A percentile compares a stretch with the other conserved stretches of the same genome.
phyloP scores from a whole-genome alignment of 257 asterid species.

The Fraxinus anomala region DNA sequence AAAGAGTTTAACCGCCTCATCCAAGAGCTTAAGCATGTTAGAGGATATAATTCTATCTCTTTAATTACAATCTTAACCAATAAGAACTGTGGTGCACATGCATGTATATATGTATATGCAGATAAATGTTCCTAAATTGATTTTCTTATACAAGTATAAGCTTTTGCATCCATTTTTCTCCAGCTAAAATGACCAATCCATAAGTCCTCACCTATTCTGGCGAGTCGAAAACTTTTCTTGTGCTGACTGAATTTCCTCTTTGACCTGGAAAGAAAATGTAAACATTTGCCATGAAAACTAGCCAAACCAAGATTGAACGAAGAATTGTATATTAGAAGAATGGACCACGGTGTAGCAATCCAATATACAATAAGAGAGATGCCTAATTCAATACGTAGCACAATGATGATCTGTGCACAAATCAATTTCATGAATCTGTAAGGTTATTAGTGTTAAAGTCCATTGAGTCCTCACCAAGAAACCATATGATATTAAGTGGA shows the following conservation, averaged over 20 bases:
- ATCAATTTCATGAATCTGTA: background rate
- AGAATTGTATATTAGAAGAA: background rate
- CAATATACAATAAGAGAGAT: background rate
- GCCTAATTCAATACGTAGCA: background rate
- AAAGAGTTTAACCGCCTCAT: too few relatives aligned
- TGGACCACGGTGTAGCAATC: too few relatives aligned
- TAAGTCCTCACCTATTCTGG: background rate
- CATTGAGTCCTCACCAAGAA: background rate
- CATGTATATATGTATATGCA: background rate
- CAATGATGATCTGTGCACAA: background rate
- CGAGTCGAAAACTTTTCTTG: slow-evolving; percentile 8
- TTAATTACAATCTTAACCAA: too few relatives aligned
- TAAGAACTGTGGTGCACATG: too few relatives aligned
- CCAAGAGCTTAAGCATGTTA: too few relatives aligned
- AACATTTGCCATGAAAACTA: background rate
- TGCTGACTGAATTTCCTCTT: slow-evolving; percentile 40
- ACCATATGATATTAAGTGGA: background rate
- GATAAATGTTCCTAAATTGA: background rate
- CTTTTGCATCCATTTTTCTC: background rate
- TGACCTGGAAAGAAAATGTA: slow-evolving; percentile 42
- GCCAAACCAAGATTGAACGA: background rate
- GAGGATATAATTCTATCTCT: too few relatives aligned
- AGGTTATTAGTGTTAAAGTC: background rate
- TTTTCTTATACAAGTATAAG: background rate
- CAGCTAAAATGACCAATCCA: background rate